These are phyloP conservation scores for Apiospora sp. DNA, from an alignment of 2,329 filamentous ascomycete species.

Conservation along the genomic window DNA sequence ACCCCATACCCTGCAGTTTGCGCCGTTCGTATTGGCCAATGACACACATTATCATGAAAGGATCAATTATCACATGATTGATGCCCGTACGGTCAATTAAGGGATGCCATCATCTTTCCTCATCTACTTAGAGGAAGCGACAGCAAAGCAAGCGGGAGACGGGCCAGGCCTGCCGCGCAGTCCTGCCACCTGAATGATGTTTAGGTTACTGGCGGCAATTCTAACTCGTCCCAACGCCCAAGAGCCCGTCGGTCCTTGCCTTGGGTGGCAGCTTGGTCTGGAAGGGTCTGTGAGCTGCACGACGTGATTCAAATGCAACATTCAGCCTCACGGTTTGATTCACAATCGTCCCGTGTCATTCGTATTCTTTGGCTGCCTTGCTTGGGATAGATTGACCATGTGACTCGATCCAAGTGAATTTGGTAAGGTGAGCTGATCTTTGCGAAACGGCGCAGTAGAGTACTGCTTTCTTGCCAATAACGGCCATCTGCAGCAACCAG, in stretches of 20 bases:
- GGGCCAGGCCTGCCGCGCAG: not conserved
- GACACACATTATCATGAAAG: not conserved
- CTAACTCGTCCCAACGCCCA: not conserved
- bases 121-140: not conserved
- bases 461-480: no score
- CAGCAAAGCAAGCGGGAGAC: not conserved
- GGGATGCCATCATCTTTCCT: not conserved
- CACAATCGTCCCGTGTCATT: not conserved
- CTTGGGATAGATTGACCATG: not conserved
- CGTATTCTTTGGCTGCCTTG: not conserved
- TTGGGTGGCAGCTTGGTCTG: constrained; percentile 3
- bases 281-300: constrained; percentile 10
- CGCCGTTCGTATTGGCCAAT: not conserved
- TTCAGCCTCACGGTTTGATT: not conserved
- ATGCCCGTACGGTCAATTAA: not conserved
- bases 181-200: not conserved
- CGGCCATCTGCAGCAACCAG: no score
- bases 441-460: no score
- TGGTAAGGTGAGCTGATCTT: no score
- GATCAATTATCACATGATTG: not conserved
- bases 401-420: no score
- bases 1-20: not conserved
- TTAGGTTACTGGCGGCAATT: not conserved
- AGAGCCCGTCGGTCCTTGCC: not conserved
- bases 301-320: not conserved